phyloP scores from a whole-genome alignment of 164 flowering plant genomes.

The Houttuynia cordata region DNA sequence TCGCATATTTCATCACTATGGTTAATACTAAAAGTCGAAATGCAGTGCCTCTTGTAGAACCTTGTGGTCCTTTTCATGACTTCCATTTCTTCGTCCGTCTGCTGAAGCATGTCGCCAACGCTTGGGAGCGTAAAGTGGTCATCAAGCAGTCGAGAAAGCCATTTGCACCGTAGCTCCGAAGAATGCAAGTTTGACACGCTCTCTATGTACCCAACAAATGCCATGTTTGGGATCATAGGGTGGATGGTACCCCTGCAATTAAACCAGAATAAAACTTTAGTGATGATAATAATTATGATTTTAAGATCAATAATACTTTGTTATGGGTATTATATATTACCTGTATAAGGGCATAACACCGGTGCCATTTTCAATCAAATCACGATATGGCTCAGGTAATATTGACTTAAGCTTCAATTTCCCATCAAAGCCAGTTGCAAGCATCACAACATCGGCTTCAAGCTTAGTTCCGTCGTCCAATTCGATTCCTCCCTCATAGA shows the following conservation, averaged over 20 bases:
- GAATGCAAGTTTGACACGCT: conserved; percentile 74
- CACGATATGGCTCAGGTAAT: conserved; percentile 65
- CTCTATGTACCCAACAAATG: conserved; percentile 70
- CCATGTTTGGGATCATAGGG: conserved; percentile 86
- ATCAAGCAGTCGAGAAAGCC: conserved; percentile 57
- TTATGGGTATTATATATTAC: no score
- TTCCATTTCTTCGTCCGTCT: conserved; percentile 45
- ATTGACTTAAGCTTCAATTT: conserved; percentile 57
- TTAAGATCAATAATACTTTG: no score
- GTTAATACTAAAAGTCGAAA: conserved; percentile 75
- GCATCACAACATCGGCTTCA: conserved; percentile 78
- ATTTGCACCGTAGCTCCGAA: conserved; percentile 68
- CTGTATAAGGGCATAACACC: conserved; percentile 80
- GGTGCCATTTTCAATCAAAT: conserved; percentile 35
- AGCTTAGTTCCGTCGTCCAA: conserved; percentile 55
- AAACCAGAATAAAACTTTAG: no score
- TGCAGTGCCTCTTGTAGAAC: conserved; percentile 82
- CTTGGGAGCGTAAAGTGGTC: conserved; percentile 64
- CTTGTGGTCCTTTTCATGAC: conserved; percentile 63
- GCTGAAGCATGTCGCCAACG: conserved; percentile 51
- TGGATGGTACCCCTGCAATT: conserved; percentile 67
- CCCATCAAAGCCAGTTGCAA: conserved; percentile 86
- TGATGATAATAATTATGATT: no score
- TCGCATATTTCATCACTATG: conserved; percentile 77
- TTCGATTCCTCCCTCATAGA: conserved; percentile 58